Percentiles rank a stretch among this genome's conserved stretches.
Evolutionary conservation across 208 protist genomes (phyloP).

Genomic region (Sergeia podlipaevii): DNA sequence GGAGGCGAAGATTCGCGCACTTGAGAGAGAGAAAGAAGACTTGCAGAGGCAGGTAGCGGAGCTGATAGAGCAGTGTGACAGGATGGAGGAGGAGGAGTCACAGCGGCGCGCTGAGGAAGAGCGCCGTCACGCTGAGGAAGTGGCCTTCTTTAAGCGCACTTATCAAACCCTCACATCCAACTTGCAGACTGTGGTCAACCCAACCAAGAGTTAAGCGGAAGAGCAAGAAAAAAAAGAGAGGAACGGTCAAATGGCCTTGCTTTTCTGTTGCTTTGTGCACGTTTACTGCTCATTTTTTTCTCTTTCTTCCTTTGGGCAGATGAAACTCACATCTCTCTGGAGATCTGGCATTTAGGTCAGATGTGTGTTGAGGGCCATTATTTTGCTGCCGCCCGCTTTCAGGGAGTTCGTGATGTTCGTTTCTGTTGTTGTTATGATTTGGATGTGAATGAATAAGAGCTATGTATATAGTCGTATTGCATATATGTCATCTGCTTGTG

Average conservation of each 20-base stretch:
- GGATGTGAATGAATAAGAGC: no score
- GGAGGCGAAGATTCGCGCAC: slow-evolving; percentile 86
- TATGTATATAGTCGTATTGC: no score
- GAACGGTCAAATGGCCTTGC: not conserved
- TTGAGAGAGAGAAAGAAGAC: slow-evolving; percentile 94
- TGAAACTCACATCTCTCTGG: no score
- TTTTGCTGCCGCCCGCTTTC: no score
- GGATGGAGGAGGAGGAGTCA: slow-evolving; percentile 90
- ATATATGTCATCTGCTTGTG: no score
- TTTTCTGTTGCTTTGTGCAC: not conserved
- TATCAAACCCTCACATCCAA: slow-evolving; percentile 95
- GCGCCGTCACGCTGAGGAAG: slow-evolving; percentile 96
- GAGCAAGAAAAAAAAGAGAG: slow-evolving; percentile 18
- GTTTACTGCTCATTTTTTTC: not conserved
- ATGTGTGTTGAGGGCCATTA: no score
- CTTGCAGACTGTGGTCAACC: slow-evolving; percentile 87
- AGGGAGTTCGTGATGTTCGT: no score
- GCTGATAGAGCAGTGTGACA: slow-evolving; percentile 58
- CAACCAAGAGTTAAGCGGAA: slow-evolving; percentile 53
- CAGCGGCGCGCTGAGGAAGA: slow-evolving; percentile 91
- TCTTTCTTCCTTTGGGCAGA: not conserved
- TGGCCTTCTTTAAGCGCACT: slow-evolving; percentile 94
- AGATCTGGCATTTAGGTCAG: no score
- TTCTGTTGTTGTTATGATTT: no score
- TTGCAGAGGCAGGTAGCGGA: slow-evolving; percentile 89